Percentiles rank a stretch among this genome's conserved stretches.
Conservation (phyloP, 2,329 filamentous ascomycete genomes). For the Beauveria caledonica region DNA sequence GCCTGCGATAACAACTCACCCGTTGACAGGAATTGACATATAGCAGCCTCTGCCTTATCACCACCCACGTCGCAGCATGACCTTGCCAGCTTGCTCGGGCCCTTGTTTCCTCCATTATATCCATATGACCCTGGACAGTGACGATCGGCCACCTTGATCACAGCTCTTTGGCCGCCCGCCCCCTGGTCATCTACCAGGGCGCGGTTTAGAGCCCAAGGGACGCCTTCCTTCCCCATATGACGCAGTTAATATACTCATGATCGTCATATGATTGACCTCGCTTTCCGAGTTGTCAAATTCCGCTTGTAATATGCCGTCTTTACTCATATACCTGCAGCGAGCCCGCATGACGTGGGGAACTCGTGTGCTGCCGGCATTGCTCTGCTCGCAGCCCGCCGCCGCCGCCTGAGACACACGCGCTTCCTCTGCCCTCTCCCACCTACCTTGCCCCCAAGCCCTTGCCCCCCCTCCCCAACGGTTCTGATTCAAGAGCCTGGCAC, state of each 20-base stretch:
- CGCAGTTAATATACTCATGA: background rate
- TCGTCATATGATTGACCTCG: constrained; percentile 5
- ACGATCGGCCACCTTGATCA: background rate
- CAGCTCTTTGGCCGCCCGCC: background rate
- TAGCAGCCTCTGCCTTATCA: background rate
- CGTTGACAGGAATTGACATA: background rate
- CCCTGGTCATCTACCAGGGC: background rate
- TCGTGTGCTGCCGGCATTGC: background rate
- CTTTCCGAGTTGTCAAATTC: background rate
- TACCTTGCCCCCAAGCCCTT: no score
- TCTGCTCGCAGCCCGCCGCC: background rate
- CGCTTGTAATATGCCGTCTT: background rate
- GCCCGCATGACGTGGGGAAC: background rate
- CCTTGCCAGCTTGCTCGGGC: background rate
- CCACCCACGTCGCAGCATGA: background rate
- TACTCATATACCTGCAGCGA: background rate
- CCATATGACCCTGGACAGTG: background rate
- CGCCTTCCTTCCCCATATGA: no score
- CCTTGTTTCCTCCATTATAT: background rate
- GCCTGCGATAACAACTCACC: no score
- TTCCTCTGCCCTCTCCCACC: no score
- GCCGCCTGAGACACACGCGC: background rate
- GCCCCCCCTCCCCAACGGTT: background rate
- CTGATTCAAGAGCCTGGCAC: background rate
- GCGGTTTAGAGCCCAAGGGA: no score